A percentile compares a stretch with the other conserved stretches of the same genome.
Conservation (phyloP, 441 rosid genomes). For the Pelargonium hybrid region DNA sequence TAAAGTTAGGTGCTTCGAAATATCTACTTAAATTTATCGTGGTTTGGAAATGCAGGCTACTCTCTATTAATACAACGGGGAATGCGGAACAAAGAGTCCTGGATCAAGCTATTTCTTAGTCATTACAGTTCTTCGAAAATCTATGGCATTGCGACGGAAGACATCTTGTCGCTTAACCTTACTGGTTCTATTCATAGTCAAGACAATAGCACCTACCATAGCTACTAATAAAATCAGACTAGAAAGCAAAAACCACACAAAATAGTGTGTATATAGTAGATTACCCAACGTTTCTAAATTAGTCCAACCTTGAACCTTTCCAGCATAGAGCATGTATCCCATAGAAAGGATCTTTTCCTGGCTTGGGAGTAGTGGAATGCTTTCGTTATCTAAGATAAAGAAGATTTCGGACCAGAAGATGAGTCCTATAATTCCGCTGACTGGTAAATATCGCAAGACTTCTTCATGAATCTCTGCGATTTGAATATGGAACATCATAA, state of each 20-base stretch:
- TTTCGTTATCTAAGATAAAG: conserved; percentile 3
- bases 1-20: too few species aligned
- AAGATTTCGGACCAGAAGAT: conserved; percentile 4
- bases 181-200: not conserved
- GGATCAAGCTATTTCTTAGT: not conserved
- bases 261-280: not conserved
- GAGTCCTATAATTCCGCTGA: not conserved
- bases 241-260: not conserved
- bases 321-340: not conserved
- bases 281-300: not conserved
- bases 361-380: conserved; percentile 1
- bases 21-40: too few species aligned
- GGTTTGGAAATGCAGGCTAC: too few species aligned
- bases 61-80: too few species aligned
- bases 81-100: too few species aligned
- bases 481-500: conserved; percentile 17
- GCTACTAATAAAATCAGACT: not conserved
- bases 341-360: not conserved
- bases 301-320: not conserved
- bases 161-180: not conserved
- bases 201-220: not conserved
- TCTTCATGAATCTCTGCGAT: conserved; percentile 9
- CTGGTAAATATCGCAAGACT: conserved; percentile 9
- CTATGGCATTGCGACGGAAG: not conserved
- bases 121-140: not conserved